Evolutionary conservation across 306 rosid species (phyloP).

Genomic region (Prunus mongolica): DNA sequence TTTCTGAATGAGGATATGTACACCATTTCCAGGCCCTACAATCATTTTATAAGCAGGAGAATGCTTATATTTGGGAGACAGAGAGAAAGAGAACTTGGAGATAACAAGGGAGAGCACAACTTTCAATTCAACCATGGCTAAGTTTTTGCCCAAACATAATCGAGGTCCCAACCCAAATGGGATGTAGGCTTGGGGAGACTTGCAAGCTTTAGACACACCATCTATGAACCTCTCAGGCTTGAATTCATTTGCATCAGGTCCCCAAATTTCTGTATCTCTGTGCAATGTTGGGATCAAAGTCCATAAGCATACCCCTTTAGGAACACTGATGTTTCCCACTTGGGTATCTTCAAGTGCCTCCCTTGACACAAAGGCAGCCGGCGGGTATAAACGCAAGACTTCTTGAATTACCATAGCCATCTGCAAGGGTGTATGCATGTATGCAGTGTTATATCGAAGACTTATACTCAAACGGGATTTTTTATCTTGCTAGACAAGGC

Average conservation of each 20-base stretch:
- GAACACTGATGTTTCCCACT: constrained; percentile 57
- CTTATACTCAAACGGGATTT: neutral
- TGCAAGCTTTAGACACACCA: constrained; percentile 76
- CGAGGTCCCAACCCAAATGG: constrained; percentile 88
- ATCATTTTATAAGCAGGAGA: constrained; percentile 78
- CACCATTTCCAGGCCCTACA: constrained; percentile 75
- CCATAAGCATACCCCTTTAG: constrained; percentile 77
- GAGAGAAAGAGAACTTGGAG: constrained; percentile 54
- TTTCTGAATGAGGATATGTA: constrained; percentile 43
- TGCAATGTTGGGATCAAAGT: constrained; percentile 74
- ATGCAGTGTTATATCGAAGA: neutral
- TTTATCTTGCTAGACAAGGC: no score
- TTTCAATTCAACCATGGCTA: constrained; percentile 76
- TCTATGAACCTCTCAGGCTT: constrained; percentile 78
- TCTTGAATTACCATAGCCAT: constrained; percentile 79
- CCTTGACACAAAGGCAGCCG: constrained; percentile 89
- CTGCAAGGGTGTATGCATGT: constrained; percentile 20
- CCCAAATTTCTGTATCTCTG: constrained; percentile 81
- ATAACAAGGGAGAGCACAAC: constrained; percentile 38
- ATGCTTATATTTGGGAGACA: constrained; percentile 68
- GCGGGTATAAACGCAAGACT: constrained; percentile 76
- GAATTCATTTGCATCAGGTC: constrained; percentile 69
- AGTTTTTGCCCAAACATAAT: constrained; percentile 74
- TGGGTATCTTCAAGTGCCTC: constrained; percentile 70
- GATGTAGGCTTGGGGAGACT: constrained; percentile 56